Base-by-base conservation (phyloP, 2,329 filamentous ascomycete genomes). In the Alternaria novae-zelandiae region DNA sequence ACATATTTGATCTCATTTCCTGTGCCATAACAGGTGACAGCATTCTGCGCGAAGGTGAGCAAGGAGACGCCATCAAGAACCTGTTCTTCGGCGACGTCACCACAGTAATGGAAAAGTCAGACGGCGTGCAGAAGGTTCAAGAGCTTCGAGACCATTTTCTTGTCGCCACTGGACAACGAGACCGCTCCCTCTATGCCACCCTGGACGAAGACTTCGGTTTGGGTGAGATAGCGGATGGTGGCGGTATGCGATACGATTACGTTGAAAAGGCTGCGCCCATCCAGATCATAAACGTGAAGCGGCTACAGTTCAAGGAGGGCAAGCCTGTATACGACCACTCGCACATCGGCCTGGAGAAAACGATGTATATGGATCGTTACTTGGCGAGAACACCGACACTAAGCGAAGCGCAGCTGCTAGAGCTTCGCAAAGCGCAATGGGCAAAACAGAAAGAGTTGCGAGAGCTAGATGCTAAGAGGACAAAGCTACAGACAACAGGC, bases 1-100 rank as follows among this genome's bases (percentile, higher is more conserved):
- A 95, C 73, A 92, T 97, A 25, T 88, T 97, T 62, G 94, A 95
- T 74, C 91, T 96, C 54, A 84, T 97, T n/a, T 92, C 96, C 73
- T 94, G 92, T 56, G 94, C 95, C 3, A 94, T 98, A 74, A 89
- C 87, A 61, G 87, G 93, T 6, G 86, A 86, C n/a, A 87, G 86
- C 4, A 83, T 87, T 32, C 88, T 92, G 61, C 81, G 85, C 7
- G 86, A 89, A 47, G 91, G 91, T 4, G 91, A 96, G 67, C 95
- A 97, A 78, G 82, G 89, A 20, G 96, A 98, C 76, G 85, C 88
- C 60, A 88, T 97, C 66, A 93, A 93, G 79, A 72, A 73, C 30
- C 66, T 77, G 9, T 80, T 79, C 64, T 77, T 74, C 55, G 64
- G 69, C 13, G 66, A 86, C 84, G 86, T 75, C 81, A 87, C 53